Conservation (phyloP, 108 stramenopile species). For the Cyclotella sp. region DNA sequence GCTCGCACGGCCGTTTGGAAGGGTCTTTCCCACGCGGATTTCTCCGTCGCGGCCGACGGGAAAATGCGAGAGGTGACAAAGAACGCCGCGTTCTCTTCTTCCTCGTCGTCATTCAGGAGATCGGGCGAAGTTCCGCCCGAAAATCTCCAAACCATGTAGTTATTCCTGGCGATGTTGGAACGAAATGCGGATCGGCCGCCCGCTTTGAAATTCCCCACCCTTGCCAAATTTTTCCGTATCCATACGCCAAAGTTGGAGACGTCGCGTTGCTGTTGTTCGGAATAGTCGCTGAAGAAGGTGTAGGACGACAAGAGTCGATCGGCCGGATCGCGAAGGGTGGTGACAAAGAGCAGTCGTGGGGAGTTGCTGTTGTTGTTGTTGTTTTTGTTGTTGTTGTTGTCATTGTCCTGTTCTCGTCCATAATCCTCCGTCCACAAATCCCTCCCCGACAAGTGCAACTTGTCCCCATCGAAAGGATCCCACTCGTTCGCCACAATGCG, state of each 20-base stretch:
- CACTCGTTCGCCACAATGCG: conserved; percentile 54
- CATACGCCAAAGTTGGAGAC: conserved; percentile 29
- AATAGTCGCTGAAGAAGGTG: conserved; percentile 39
- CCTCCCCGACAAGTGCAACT: conserved; percentile 21
- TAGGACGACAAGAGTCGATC: conserved; percentile 60
- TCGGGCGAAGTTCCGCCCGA: conserved; percentile 34
- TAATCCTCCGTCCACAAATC: conserved; percentile 5
- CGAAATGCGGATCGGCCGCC: conserved; percentile 15
- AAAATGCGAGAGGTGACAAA: background rate
- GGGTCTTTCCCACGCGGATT: conserved; percentile 18
- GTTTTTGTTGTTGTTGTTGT: conserved; percentile 1
- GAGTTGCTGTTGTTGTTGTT: background rate
- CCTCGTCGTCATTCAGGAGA: background rate
- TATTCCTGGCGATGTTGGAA: conserved; percentile 36
- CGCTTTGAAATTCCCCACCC: conserved; percentile 3
- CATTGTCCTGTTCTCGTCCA: background rate
- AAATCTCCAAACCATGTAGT: conserved; percentile 56
- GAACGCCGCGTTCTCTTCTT: background rate
- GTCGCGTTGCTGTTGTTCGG: conserved; percentile 13
- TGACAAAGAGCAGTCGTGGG: conserved; percentile 37
- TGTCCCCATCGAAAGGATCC: conserved; percentile 44
- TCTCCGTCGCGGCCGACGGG: conserved; percentile 9
- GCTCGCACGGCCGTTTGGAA: conserved; percentile 45
- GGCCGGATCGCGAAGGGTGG: conserved; percentile 57
- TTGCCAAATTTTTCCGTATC: conserved; percentile 10